phyloP scores from a whole-genome alignment of 2,329 filamentous ascomycete species.

The Cladorrhinum sp. region DNA sequence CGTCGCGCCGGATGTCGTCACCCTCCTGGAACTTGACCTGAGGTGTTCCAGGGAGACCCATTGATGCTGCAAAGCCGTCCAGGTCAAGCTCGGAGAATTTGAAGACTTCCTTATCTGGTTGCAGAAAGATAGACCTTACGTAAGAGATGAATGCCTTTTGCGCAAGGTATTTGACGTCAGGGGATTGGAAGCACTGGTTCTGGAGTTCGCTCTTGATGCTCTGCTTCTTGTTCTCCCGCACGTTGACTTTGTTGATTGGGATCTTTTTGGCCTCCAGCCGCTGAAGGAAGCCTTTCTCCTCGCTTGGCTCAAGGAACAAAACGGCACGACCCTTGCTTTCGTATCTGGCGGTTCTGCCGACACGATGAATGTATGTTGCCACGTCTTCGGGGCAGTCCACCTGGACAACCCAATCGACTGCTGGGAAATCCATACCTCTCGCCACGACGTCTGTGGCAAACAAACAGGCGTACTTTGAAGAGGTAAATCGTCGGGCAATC shows the following conservation, averaged over 20 bases:
- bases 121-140: constrained; percentile 76
- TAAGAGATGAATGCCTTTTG: constrained; percentile 97
- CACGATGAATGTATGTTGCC: constrained; percentile 96
- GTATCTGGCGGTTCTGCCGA: constrained; percentile 91
- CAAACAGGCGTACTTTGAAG: constrained; percentile 78
- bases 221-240: constrained; percentile 84
- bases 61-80: constrained; percentile 78
- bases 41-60: constrained; percentile 87
- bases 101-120: constrained; percentile 91
- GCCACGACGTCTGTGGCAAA: constrained; percentile 96
- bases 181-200: constrained; percentile 93
- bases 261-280: constrained; percentile 86
- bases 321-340: constrained; percentile 84
- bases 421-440: constrained; percentile 89
- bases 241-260: constrained; percentile 79
- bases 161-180: constrained; percentile 88
- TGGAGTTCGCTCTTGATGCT: constrained; percentile 82
- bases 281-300: constrained; percentile 87
- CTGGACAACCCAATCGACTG: constrained; percentile 98
- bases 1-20: constrained; percentile 68
- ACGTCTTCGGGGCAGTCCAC: constrained; percentile 95
- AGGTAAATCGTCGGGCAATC: constrained; percentile 78
- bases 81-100: constrained; percentile 77
- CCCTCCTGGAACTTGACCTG: constrained; percentile 92
- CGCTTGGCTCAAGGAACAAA: constrained; percentile 85